Evolutionary conservation across 805 yeast genomes (phyloP), one percentile per base, ranked within the genome.

Genomic region (Tetrapisispora pingtungensis): DNA sequence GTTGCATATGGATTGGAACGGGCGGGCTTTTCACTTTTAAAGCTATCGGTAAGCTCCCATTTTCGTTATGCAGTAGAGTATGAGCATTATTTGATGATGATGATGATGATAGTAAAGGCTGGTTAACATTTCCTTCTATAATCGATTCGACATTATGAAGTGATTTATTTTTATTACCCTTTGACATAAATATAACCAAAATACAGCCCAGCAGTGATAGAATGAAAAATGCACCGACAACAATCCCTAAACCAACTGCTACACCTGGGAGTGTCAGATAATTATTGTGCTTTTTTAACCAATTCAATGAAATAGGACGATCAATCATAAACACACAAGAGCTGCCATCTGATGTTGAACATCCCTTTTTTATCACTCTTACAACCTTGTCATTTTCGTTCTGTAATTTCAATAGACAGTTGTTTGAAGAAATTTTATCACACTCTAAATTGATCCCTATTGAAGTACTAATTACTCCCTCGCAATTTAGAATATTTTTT

Each of bases 271-370:
- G 62, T 48, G 74, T 81, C 20, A 84, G 61, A 47, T 75, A 82
- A 37, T 78, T 66, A 72, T 18, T 70, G 56, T 62, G 66, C n/a
- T 56, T 57, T 28, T 72, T 72, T 6, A 81, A 58, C 93, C 94
- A 84, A 1, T 61, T 58, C 20, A 81, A 72, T 33, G 75, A 73
- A n/a, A 84, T 65, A 1, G 89, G 86, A 40, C 77, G 69, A 49
- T 84, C 90, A 38, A 84, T 67, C 2, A 81, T 57, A 49, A 81
- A 78, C 1, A 84, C 72, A 49, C 89, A 84, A 3, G 73, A 58
- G 3, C 54, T 50, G 3, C 55, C 49, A 28, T 59, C 55, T 7
- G 52, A 46, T 5, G 75, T 65, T 0, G 81, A 67, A 53, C 85
- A 77, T 3, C 93, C 95, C 53, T 72, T 75, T 14, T 74, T 68